Conservation (phyloP, 257 asterid species). For the Nyctanthes arbortristis region DNA sequence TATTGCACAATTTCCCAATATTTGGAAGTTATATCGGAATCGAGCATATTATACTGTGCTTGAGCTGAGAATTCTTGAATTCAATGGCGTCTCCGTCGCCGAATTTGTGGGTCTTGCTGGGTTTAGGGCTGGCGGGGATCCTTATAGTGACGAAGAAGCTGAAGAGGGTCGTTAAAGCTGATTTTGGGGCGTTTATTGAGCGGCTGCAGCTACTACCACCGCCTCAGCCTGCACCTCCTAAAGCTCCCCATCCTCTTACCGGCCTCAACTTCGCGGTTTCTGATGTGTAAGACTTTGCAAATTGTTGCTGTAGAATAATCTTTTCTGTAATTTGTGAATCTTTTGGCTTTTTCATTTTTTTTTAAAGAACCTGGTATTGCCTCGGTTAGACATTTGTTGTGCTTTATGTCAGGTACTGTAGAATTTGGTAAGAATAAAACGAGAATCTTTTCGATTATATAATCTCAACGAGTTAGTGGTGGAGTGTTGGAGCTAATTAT, state of each 20-base stretch:
- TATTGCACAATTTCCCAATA: background rate
- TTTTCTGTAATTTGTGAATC: background rate
- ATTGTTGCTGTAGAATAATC: too few species aligned
- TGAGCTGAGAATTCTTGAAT: conserved; percentile 16
- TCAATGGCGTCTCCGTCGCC: conserved; percentile 72
- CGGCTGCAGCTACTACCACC: conserved; percentile 94
- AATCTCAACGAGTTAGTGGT: too few species aligned
- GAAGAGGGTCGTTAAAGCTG: conserved; percentile 70
- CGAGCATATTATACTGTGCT: background rate
- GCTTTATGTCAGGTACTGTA: conserved; percentile 1
- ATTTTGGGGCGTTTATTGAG: conserved; percentile 89
- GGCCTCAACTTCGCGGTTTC: conserved; percentile 86
- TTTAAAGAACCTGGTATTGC: background rate
- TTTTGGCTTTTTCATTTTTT: background rate
- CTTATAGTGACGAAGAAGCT: conserved; percentile 78
- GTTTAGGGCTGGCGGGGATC: conserved; percentile 95
- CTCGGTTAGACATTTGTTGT: background rate
- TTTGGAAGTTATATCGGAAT: background rate
- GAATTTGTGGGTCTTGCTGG: conserved; percentile 88
- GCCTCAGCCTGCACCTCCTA: conserved; percentile 98
- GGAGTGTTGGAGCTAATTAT: too few species aligned
- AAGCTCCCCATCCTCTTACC: conserved; percentile 91
- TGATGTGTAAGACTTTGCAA: conserved; percentile 69
- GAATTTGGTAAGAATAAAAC: background rate
- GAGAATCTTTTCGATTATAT: background rate